phyloP scores from a whole-genome alignment of 495 filamentous ascomycete genomes.

The Aspergillus biplanus region DNA sequence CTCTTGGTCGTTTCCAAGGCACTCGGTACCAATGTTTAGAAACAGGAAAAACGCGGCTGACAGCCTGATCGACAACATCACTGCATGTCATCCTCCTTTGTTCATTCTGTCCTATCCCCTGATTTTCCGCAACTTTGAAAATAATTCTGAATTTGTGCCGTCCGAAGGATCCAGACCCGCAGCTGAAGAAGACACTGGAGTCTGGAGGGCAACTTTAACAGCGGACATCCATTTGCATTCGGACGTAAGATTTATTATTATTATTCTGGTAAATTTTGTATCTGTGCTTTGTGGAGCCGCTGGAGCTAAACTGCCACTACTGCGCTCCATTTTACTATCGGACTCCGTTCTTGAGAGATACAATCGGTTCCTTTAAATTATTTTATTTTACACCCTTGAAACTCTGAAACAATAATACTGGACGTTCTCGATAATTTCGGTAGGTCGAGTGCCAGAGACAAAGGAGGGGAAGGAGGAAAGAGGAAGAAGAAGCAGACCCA shows the following conservation, averaged over 20 bases:
- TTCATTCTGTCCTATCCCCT: conserved; percentile 1
- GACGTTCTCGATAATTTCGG: not conserved
- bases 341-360: no score
- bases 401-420: conserved; percentile 6
- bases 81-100: conserved; percentile 22
- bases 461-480: no score
- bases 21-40: not conserved
- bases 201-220: no score
- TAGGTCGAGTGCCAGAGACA: not conserved
- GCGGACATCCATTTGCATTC: no score
- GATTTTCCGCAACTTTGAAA: not conserved
- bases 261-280: not conserved
- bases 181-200: no score
- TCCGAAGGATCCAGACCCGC: conserved; percentile 16
- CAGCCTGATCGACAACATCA: conserved; percentile 15
- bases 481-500: no score
- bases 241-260: not conserved
- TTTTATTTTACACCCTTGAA: not conserved
- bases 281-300: not conserved
- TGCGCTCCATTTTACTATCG: no score
- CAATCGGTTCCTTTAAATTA: no score
- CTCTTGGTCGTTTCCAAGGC: not conserved
- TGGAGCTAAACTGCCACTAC: no score
- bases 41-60: conserved; percentile 14
- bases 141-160: not conserved